Evolutionary conservation across 306 rosid species (phyloP).

Genomic region (Quercus bicolor): DNA sequence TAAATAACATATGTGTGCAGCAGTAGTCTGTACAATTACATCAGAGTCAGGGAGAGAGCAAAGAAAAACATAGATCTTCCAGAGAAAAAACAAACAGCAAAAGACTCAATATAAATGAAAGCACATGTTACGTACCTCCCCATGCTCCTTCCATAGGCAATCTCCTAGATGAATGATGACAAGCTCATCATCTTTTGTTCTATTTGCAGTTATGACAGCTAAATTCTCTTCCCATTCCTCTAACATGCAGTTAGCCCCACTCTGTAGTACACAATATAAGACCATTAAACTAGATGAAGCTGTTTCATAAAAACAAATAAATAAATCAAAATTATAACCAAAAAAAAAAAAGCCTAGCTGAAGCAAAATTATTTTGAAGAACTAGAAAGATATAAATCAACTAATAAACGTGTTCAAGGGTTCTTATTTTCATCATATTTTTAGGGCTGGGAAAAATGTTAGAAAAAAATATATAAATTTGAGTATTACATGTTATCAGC

Average conservation of each 20-base stretch:
- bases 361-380: neutral
- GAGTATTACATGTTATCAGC: neutral
- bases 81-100: neutral
- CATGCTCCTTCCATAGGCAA: constrained; percentile 84
- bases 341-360: neutral
- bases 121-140: constrained; percentile 53
- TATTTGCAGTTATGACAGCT: constrained; percentile 84
- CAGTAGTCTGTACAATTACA: constrained; percentile 51
- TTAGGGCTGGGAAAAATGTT: neutral
- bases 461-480: neutral
- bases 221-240: constrained; percentile 92
- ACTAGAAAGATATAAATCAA: neutral
- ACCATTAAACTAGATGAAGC: constrained; percentile 4
- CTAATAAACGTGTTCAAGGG: neutral
- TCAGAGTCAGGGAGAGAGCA: constrained; percentile 19
- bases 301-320: too few species aligned
- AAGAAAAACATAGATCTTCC: constrained; percentile 23
- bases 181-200: constrained; percentile 92
- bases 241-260: constrained; percentile 65
- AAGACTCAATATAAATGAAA: neutral
- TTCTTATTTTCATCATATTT: neutral
- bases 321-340: too few species aligned
- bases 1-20: constrained; percentile 94
- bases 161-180: constrained; percentile 88
- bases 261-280: constrained; percentile 35